Evolutionary conservation across 352 stramenopile species (phyloP), one percentile per base, ranked within the genome.

Genomic region (Globisporangium orthogonon): DNA sequence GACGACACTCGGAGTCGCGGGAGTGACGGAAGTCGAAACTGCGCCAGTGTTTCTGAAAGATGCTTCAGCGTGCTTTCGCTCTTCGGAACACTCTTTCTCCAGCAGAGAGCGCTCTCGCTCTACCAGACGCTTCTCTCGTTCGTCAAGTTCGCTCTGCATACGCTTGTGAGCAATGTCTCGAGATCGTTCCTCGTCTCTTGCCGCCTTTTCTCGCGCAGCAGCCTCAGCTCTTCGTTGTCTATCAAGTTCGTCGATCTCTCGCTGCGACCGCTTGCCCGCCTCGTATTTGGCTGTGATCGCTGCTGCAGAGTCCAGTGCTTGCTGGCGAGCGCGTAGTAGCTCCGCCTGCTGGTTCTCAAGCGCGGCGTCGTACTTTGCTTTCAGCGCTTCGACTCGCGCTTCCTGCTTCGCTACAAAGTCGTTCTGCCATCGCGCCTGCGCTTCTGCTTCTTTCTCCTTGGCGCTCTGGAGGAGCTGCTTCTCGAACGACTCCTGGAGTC

Each of bases 371-470:
- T 89, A 91, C 53, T 91, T 91, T 10, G 62, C 64, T 37, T 89
- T 91, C 0, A 91, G 53, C 11, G 76, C 60, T 30, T 91, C 74
- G 13, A 91, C 81, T 1, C 75, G 59, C 1, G 78, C 76, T n/a
- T 91, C 81, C 66, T 91, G 81, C 44, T 84, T 81, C 2, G 73
- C 66, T 4, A 76, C 68, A 54, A 89, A 86, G 2, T 89, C 76
- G 30, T 86, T 87, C 37, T 91, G 74, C 81, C 81, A 91, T 2
- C 73, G 65, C 3, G 69, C 81, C 15, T 66, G 74, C 48, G 73
- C 74, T 30, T 91, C 78, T 0, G 86, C 50, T 49, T 89, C 81
- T 29, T 78, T 70, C 49, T 87, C 76, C 48, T 79, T 74, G 0
- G 69, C 61, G 10, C 57, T 71, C 58, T 89, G 74, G 17, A 75